Conservation (phyloP, 2,329 filamentous ascomycete species). For the Cryphonectria parasitica region DNA sequence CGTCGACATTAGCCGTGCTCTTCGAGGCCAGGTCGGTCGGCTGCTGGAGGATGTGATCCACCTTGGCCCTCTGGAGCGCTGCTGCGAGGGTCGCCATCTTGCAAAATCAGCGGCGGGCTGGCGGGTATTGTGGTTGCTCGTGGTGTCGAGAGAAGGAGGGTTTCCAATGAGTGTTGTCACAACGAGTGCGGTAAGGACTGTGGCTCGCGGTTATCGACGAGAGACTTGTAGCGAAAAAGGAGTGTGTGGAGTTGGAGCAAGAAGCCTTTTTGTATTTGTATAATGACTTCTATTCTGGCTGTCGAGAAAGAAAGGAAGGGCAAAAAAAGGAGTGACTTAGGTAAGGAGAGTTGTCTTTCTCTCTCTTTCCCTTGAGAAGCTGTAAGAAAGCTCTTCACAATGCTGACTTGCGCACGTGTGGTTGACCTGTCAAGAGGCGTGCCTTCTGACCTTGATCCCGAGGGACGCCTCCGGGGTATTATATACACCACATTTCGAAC, state of each 20-base stretch:
- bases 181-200: slow-evolving; percentile 2
- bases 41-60: slow-evolving; percentile 33
- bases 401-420: slow-evolving; percentile 28
- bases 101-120: neutral
- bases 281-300: neutral
- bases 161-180: neutral
- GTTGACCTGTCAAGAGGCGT: slow-evolving; percentile 19
- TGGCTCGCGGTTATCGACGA: slow-evolving; percentile 1
- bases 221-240: neutral
- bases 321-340: slow-evolving; percentile 24
- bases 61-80: slow-evolving; percentile 33
- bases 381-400: slow-evolving; percentile 17
- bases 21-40: slow-evolving; percentile 25
- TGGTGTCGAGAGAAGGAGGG: neutral
- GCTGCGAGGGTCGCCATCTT: slow-evolving; percentile 38
- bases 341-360: neutral
- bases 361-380: neutral
- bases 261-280: slow-evolving; percentile 15
- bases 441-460: slow-evolving; percentile 20
- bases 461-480: slow-evolving; percentile 1
- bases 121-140: neutral
- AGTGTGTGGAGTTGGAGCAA: neutral
- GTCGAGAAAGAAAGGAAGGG: slow-evolving; percentile 4
- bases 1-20: neutral
- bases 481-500: slow-evolving; percentile 14